Evolutionary conservation across 164 flowering plant genomes (phyloP), one percentile per base, ranked within the genome.

Genomic region (Malania oleifera): DNA sequence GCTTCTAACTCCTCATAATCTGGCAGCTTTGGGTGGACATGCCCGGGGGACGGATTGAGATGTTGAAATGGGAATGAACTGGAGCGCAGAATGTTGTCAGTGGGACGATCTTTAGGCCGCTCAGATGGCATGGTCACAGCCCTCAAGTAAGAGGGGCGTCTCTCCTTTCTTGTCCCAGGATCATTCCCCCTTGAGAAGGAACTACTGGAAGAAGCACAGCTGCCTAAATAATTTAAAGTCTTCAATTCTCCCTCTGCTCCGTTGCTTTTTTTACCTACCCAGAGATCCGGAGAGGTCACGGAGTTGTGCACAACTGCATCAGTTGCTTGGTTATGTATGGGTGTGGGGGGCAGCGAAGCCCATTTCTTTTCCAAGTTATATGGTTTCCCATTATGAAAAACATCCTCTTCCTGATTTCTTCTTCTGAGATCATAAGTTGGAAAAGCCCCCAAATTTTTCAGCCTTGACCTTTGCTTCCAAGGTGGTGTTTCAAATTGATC

Each of bases 21-120:
- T 0, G 97, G 96, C 63, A 88, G 71, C 77, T 83, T 87, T 1
- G 98, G 98, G 54, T 91, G 98, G 34, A 88, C 82, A 63, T 84
- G 86, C 41, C 69, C 57, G 6, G 50, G 59, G 9, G 44, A 31
- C 45, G 40, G 23, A 39, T 29, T 59, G 1, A 64, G 69, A 41
- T 51, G 38, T 7, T 59, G 70, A 43, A 45, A 35, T 2, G 77
- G 74, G 31, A 67, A 69, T 2, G 92, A 81, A 47, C 51, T 63
- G 3, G 77, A 73, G 54, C 89, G 57, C 0, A 17, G 0, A 27
- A 74, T 37, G 43, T 55, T 63, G 13, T 71, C 67, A 7, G 3
- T 46, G 2, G 11, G 18, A 7, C 13, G 8, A 1, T 45, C 65
- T 46, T 68, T 74, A 9, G 73, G 64, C 49, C 81, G 56, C 34